These are phyloP conservation scores for Pleurotus giganteus DNA, from an alignment of 768 basidiomycete genomes.

Conservation along the genomic window DNA sequence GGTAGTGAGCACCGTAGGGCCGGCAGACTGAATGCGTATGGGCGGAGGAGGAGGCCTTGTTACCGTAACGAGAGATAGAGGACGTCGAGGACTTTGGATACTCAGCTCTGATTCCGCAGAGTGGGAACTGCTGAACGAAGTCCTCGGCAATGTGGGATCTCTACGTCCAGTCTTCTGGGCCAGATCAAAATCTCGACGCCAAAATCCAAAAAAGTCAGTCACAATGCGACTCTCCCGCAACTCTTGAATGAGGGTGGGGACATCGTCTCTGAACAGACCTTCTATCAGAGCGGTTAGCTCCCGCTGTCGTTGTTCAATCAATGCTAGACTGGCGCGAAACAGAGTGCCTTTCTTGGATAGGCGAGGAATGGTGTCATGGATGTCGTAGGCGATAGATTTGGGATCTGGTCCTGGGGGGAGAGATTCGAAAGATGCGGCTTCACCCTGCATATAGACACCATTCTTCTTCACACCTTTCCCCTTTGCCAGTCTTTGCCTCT, in stretches of 20 bases:
- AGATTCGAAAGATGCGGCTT: conserved; percentile 82
- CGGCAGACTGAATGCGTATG: neutral
- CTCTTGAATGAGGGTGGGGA: conserved; percentile 67
- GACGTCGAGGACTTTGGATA: neutral
- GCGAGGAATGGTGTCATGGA: conserved; percentile 64
- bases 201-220: conserved; percentile 77
- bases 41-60: neutral
- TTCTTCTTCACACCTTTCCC: conserved; percentile 80
- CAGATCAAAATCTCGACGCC: conserved; percentile 71
- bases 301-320: conserved; percentile 56
- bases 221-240: conserved; percentile 55
- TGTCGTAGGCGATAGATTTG: conserved; percentile 63
- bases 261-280: conserved; percentile 54
- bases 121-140: neutral
- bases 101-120: conserved; percentile 11
- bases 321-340: conserved; percentile 69
- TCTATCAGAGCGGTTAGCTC: conserved; percentile 62
- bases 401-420: conserved; percentile 84
- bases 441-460: conserved; percentile 65
- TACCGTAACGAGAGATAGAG: neutral
- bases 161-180: conserved; percentile 35
- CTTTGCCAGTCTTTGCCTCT: conserved; percentile 61
- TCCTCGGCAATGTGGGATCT: conserved; percentile 4
- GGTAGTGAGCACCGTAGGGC: neutral
- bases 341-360: conserved; percentile 71